Conservation (phyloP, 176 grass and related monocot species). For the Chrysopogon serrulatus region DNA sequence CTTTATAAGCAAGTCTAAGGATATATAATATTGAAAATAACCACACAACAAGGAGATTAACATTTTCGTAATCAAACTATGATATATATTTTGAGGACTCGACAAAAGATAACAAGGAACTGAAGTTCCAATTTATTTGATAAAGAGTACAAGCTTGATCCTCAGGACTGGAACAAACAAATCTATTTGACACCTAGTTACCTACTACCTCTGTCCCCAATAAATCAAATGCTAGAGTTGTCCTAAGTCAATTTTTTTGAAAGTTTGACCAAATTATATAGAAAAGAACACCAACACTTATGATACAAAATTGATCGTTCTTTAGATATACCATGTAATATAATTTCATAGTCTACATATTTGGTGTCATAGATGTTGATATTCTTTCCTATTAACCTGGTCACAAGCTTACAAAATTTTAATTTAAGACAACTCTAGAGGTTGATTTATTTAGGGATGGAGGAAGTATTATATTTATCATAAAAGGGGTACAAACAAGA, state of each 20-base stretch:
- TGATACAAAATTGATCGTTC: not conserved
- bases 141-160: not conserved
- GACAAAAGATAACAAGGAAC: not conserved
- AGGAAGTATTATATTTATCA: not conserved
- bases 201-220: not conserved
- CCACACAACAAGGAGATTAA: not conserved
- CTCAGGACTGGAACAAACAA: not conserved
- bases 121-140: not conserved
- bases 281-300: not conserved
- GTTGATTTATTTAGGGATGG: not conserved
- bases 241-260: not conserved
- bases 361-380: not conserved
- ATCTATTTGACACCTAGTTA: not conserved
- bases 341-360: not conserved
- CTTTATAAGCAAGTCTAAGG: not conserved
- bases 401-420: not conserved
- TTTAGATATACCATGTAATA: not conserved
- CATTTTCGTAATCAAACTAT: not conserved
- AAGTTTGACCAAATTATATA: not conserved
- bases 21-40: constrained; percentile 18
- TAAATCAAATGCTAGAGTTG: not conserved
- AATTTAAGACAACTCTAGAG: not conserved
- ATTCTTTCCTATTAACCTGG: not conserved
- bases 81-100: not conserved
- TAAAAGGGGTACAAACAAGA: not conserved